Base-by-base conservation (phyloP, 2,329 filamentous ascomycete species). In the Conoideocrella luteorostrata region DNA sequence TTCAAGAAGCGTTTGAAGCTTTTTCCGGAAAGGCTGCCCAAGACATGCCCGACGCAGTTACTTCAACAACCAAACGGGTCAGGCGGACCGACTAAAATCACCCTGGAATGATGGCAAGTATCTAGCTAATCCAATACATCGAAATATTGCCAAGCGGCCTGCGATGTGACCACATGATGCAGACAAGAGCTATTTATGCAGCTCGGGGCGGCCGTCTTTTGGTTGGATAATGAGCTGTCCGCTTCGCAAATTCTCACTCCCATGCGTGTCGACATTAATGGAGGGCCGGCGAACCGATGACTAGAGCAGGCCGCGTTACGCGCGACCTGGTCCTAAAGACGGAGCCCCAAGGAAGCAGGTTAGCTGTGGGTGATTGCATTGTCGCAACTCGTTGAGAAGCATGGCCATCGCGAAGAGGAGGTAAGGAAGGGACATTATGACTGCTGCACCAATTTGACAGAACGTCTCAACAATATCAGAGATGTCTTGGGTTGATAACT, bases 1-100 rank as follows among this genome's bases (percentile, higher is more conserved):
- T 89, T 20, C 63, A 70, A 44, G 71, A 79, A 54, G 69, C 80
- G 2, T 68, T 75, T 46, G 52, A 48, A 10, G 52, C 63, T 12
- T 50, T 63, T 3, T 38, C 62, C 60, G 50, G 18, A 22, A 30
- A 58, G 32, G 21, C 41, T 18, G 47, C 67, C 17, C 44, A 44
- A 18, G 40, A 40, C 15, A 28, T 35, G 10, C 17, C 26, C 7
- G 57, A 58, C 20, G 50, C 51, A 7, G 44, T 54, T 28, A 23
- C 43, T n/a, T 54, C 52, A 15, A 51, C 60, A 4, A 44, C 51
- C 11, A 67, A 66, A 54, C 59, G 51, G 44, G 45, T 55, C 29
- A 66, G 54, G 43, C 46, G 49, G 26, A 52, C 44, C 23, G 43
- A 36, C 7, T 58, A 47, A 56, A 33, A 24, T 13, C 11, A 33